Conservation (phyloP, 2,329 filamentous ascomycete genomes). For the Tricladium varicosporioides region DNA sequence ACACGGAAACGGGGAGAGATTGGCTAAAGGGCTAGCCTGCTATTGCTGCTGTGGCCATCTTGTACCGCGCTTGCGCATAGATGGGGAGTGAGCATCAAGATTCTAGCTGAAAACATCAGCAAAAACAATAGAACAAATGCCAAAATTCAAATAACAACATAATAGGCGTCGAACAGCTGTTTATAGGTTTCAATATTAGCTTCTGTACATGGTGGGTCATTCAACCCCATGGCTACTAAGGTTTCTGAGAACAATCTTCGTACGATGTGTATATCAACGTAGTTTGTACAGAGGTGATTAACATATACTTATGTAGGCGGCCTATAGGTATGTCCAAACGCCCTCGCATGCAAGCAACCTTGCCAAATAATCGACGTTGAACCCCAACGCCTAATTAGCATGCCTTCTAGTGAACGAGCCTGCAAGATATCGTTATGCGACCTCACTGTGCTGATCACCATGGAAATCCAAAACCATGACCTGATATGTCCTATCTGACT, state of each 20-base stretch:
- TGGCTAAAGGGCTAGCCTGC: too few relatives aligned
- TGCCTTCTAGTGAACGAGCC: not conserved
- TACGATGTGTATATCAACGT: not conserved
- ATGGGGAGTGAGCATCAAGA: too few relatives aligned
- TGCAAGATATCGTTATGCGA: not conserved
- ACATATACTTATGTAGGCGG: not conserved
- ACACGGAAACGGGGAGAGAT: too few relatives aligned
- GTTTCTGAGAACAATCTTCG: not conserved
- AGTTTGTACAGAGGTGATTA: not conserved
- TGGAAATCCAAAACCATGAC: not conserved
- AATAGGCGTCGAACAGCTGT: too few relatives aligned
- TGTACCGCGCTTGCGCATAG: too few relatives aligned
- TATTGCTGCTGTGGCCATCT: too few relatives aligned
- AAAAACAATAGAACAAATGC: too few relatives aligned
- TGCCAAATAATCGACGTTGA: not conserved
- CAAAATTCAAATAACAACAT: too few relatives aligned
- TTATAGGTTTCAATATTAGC: too few relatives aligned
- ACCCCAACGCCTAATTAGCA: slow-evolving; percentile 1
- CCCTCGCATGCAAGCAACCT: not conserved
- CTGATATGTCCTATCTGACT: slow-evolving; percentile 8
- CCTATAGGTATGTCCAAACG: not conserved
- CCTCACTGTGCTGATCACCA: not conserved
- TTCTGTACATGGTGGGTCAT: too few relatives aligned
- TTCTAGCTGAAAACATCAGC: too few relatives aligned
- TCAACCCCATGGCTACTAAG: too few relatives aligned